These are phyloP conservation scores for Torulaspora pretoriensis DNA, from an alignment of 1,139 yeast genomes.

Conservation along the genomic window DNA sequence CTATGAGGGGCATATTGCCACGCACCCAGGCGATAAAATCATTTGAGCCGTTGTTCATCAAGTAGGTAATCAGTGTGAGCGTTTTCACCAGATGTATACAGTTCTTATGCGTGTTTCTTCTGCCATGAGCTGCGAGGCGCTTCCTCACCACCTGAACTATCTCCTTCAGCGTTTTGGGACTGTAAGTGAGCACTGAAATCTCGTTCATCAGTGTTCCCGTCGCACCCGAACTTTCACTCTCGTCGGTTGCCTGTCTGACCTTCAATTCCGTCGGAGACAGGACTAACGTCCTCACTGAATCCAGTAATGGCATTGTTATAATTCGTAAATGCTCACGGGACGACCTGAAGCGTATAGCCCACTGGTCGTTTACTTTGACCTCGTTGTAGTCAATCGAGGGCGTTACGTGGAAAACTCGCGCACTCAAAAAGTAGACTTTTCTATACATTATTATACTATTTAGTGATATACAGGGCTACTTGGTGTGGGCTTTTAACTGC, in stretches of 20 bases:
- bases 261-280: constrained; percentile 32
- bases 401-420: neutral
- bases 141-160: constrained; percentile 30
- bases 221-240: constrained; percentile 30
- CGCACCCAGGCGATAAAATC: constrained; percentile 33
- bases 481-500: constrained; percentile 6
- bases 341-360: neutral
- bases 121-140: constrained; percentile 25
- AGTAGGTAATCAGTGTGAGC: constrained; percentile 29
- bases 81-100: constrained; percentile 33
- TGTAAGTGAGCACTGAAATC: constrained; percentile 34
- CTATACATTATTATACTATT: neutral
- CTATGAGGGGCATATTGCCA: constrained; percentile 22
- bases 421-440: neutral
- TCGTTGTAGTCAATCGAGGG: neutral
- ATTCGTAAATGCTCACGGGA: neutral
- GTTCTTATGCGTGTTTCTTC: constrained; percentile 26
- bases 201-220: constrained; percentile 36
- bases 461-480: constrained; percentile 4
- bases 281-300: constrained; percentile 30
- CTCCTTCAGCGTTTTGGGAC: constrained; percentile 32
- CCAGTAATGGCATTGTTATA: constrained; percentile 26
- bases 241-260: constrained; percentile 34
- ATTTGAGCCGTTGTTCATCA: constrained; percentile 33
- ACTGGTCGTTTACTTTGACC: neutral